Percentiles rank a stretch among this genome's conserved stretches.
These are phyloP conservation scores for Hibiscus tridactylites DNA, from an alignment of 345 rosid species.

Conservation along the genomic window DNA sequence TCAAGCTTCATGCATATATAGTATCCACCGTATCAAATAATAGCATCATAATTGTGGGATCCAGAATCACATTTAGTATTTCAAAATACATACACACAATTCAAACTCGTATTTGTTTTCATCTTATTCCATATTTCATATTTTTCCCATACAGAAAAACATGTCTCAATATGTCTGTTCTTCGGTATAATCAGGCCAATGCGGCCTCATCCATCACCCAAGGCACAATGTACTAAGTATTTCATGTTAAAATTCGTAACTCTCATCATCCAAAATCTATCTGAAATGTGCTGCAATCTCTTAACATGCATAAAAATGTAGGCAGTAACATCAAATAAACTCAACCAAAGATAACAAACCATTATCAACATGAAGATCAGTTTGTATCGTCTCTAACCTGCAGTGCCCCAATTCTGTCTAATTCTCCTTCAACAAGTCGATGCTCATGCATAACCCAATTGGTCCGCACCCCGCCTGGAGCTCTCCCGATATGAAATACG, in stretches of 20 bases:
- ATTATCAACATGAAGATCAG: not conserved
- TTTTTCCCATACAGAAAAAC: not conserved
- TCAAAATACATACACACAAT: not conserved
- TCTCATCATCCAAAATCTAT: not conserved
- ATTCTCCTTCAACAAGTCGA: conserved; percentile 53
- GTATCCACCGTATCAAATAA: not conserved
- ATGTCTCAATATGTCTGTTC: not conserved
- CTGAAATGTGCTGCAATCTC: not conserved
- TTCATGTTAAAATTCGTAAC: not conserved
- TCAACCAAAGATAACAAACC: not conserved
- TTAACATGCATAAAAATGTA: not conserved
- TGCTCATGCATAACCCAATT: conserved; percentile 88
- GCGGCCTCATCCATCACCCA: not conserved
- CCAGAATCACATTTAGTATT: not conserved
- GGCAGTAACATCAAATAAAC: not conserved
- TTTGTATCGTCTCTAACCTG: conserved; percentile 29
- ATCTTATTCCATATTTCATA: not conserved
- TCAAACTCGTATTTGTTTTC: not conserved
- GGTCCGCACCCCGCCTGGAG: conserved; percentile 54
- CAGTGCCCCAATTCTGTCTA: conserved; percentile 26
- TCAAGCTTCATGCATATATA: not conserved
- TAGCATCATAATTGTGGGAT: not conserved
- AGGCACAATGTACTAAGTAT: not conserved
- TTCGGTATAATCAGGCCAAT: not conserved
- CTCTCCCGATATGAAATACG: conserved; percentile 37